Base-by-base conservation (phyloP, 148 eudicot genomes). In the Oxyria digyna region DNA sequence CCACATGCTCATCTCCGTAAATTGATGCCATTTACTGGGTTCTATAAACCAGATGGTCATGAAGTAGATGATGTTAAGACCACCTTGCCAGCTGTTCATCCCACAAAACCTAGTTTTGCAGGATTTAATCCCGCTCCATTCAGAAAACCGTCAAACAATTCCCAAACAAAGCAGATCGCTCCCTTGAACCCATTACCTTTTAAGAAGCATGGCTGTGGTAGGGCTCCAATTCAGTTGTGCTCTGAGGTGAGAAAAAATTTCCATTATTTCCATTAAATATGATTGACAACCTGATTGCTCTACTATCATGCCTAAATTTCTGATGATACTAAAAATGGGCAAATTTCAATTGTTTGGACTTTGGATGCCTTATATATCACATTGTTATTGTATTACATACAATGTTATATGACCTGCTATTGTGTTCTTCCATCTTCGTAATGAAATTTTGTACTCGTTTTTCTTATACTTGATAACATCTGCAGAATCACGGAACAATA, bases 131-230 rank as follows among this genome's bases (percentile, higher is more conserved):
- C 88, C 50, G 78, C 78, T 54, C 75, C 80, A 29, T 84, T 84
- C 65, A 85, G 89, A 70, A 94, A 89, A 80, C 63, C 84, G 35
- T 78, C 98, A 14, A 81, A 74, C 72, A 54, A 87, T 23, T 71
- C 71, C 75, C 96, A 85, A 74, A 89, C 92, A 26, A 93, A 94
- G 83, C 98, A 87, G 78, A 79, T 90, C 38, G 83, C 86, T 70
- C 85, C 98, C 29, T 79, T 94, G 74, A 94, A 94, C 76, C 97
- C 97, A 4, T 78, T 87, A 38, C 98, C 98, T 67, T 73, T 94
- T 70, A 94, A 94, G 89, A 94, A 94, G 73, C 98, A 94, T 81
- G 97, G 87, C 43, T 94, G 98, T 57, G 89, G 81, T 10, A 78
- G 98, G 80, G 81, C 86, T 75, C 91, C 95, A 68, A 81, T 94